Evolutionary conservation across 73 alveolate genomes (phyloP).

Genomic region (Halteria grandinella): DNA sequence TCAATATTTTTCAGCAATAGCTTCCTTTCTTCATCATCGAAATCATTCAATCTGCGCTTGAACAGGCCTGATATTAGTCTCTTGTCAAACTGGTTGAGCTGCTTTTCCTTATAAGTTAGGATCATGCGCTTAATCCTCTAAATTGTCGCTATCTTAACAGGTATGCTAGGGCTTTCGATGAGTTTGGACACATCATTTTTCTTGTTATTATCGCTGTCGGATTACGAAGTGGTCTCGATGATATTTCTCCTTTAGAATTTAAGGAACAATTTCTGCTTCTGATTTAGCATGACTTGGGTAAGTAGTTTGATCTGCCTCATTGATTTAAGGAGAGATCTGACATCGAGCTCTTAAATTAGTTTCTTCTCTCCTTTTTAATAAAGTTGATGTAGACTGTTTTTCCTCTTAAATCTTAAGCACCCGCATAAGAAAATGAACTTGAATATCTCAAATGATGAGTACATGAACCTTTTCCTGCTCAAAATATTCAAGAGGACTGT

Average conservation of each 20-base stretch:
- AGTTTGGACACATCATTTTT: no score
- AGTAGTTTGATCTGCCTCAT: background rate
- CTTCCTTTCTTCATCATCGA: no score
- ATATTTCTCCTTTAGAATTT: slow-evolving; percentile 2
- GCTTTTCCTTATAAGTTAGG: no score
- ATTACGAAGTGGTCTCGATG: background rate
- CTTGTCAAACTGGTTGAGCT: no score
- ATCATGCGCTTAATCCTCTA: no score
- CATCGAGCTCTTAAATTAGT: background rate
- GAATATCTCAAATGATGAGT: background rate
- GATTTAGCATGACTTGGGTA: background rate
- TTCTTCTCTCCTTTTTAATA: background rate
- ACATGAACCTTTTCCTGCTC: background rate
- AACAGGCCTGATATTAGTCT: no score
- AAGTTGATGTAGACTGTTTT: background rate
- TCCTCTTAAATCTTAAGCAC: background rate
- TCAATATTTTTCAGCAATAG: no score
- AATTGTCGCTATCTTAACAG: no score
- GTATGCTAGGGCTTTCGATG: no score
- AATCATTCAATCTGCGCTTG: no score
- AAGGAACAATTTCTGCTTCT: background rate
- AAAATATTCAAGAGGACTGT: background rate
- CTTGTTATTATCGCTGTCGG: background rate
- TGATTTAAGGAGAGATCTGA: background rate
- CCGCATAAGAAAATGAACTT: background rate